A percentile compares a stretch with the other conserved stretches of the same genome.
Conservation (phyloP, 2,329 filamentous ascomycete genomes). For the Seiridium unicorne region DNA sequence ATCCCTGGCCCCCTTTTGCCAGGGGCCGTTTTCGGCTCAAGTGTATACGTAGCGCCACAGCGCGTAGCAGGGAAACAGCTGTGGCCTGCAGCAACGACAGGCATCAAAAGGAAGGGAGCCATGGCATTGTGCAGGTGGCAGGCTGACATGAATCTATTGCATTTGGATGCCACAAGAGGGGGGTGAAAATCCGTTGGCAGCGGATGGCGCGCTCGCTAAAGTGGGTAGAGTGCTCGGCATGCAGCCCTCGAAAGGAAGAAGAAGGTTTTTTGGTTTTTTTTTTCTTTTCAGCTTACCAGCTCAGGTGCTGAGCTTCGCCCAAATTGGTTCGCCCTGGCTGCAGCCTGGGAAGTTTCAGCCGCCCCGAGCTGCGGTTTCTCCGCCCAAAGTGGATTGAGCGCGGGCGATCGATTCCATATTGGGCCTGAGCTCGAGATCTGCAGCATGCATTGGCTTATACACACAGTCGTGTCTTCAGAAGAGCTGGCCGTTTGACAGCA, state of each 20-base stretch:
- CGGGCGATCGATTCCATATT: background rate
- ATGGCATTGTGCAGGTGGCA: background rate
- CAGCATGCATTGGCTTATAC: background rate
- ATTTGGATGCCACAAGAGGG: background rate
- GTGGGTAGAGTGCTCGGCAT: background rate
- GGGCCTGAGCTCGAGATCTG: background rate
- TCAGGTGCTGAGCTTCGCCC: background rate
- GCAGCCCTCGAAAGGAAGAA: background rate
- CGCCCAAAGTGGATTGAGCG: background rate
- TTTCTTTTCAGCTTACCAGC: background rate
- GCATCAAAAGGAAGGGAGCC: background rate
- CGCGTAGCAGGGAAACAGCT: background rate
- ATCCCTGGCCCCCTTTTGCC: background rate
- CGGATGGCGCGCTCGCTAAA: constrained; percentile 1
- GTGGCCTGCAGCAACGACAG: background rate
- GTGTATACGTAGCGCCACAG: background rate
- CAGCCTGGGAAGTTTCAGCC: constrained; percentile 5
- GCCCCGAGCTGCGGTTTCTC: background rate
- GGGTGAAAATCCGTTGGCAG: background rate
- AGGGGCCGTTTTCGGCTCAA: background rate
- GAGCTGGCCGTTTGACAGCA: background rate
- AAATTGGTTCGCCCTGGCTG: constrained; percentile 2
- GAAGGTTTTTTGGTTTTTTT: background rate
- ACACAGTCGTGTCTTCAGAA: too few species aligned
- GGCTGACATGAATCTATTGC: background rate